Evolutionary conservation across 2,329 filamentous ascomycete genomes (phyloP), one percentile per base, ranked within the genome.

Genomic region (Thermomyces lanuginosus): DNA sequence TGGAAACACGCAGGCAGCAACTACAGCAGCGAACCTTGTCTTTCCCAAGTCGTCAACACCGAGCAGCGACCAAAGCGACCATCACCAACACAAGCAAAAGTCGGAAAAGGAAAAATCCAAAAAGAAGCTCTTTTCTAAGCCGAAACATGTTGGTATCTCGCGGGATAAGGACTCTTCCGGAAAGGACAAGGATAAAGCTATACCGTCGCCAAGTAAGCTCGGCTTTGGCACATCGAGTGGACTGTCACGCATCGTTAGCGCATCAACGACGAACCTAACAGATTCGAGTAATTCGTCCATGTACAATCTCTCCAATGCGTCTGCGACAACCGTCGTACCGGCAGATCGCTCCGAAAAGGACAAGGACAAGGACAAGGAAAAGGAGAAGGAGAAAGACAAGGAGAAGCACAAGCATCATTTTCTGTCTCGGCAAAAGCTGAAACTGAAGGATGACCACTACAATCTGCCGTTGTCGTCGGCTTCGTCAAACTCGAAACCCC

Each of bases 41-140:
- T 75, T 72, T 40, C 70, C 71, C 8, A 53, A 66, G 26, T 59
- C 45, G 10, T 41, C 44, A 7, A 31, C 41, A 23, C 34, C 42
- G 22, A 30, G 39, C 8, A 27, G 31, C 11, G 47, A 50, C 5
- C 34, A 42, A 12, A 37, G 40, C 4, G 35, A 42, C 15, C 50
- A 55, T 29, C 48, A 46, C 21, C 54, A 58, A 31, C 48, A 56
- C 27, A 72, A 72, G 41, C 55, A 52, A 20, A 60, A 64, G 32
- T 65, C 64, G 31, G 65, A 71, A 39, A 69, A 68, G 42, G 65
- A 71, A 39, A 69, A 68, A 42, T 68, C 67, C 19, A 75, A 74
- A 52, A 75, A 72, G 64, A 76, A 76, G 47, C 55, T 76, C 4
- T 76, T 77, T 43, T 70, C 66, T 4, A 75, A 75, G 41, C 70